Percentiles rank a stretch among this genome's conserved stretches.
Conservation (phyloP, 805 yeast genomes). For the Lachancea sp. region DNA sequence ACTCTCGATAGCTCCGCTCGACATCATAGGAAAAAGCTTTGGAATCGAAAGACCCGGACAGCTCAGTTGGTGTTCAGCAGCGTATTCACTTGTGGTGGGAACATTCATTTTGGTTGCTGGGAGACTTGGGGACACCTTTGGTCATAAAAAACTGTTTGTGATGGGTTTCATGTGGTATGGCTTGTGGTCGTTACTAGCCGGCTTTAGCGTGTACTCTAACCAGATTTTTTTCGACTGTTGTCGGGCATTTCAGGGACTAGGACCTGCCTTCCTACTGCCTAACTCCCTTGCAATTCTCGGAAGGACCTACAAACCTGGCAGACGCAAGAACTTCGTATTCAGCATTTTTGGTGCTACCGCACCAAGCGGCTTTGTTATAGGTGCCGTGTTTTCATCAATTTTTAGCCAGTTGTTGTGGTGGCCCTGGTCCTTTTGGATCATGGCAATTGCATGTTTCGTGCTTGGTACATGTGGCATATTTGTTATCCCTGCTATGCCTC, state of each 20-base stretch:
- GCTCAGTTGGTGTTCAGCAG: conserved; percentile 18
- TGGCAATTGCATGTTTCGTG: conserved; percentile 36
- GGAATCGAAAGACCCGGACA: conserved; percentile 16
- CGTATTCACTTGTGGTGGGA: conserved; percentile 35
- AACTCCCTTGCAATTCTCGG: conserved; percentile 46
- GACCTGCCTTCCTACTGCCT: conserved; percentile 56
- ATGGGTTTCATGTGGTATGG: conserved; percentile 52
- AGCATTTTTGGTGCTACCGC: conserved; percentile 55
- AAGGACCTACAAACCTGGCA: conserved; percentile 40
- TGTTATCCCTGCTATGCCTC: conserved; percentile 34
- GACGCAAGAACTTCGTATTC: conserved; percentile 48
- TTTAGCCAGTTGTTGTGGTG: conserved; percentile 42
- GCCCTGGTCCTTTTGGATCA: conserved; percentile 55
- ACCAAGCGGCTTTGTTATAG: conserved; percentile 55
- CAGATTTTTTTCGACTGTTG: conserved; percentile 29
- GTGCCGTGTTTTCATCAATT: conserved; percentile 46
- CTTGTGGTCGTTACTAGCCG: conserved; percentile 58
- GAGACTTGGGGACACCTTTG: conserved; percentile 62
- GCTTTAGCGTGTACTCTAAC: conserved; percentile 39
- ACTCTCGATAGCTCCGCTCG: conserved; percentile 16
- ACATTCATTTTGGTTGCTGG: conserved; percentile 66
- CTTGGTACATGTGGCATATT: conserved; percentile 33
- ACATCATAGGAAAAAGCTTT: conserved; percentile 16
- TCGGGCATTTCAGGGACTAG: conserved; percentile 61
- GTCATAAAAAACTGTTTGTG: conserved; percentile 47